Evolutionary conservation across 108 stramenopile genomes (phyloP).

Genomic region (Schizochytrium sp.): DNA sequence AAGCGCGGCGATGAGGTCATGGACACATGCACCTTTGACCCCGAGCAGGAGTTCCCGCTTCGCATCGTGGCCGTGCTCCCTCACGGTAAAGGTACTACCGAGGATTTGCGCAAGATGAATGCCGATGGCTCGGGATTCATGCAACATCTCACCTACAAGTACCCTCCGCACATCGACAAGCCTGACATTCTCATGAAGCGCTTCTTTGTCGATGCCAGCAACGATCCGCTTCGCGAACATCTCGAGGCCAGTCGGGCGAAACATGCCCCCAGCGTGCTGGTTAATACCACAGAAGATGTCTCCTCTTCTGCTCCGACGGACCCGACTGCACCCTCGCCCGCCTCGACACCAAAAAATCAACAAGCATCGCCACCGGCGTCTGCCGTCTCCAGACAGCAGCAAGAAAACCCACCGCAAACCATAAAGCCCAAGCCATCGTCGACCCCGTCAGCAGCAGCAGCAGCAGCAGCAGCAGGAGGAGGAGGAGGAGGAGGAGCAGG

Average conservation of each 20-base stretch:
- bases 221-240: not conserved
- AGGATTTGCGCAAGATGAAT: not conserved
- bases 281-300: too few species aligned
- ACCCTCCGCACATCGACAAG: not conserved
- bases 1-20: not conserved
- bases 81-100: not conserved
- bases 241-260: not conserved
- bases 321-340: not conserved
- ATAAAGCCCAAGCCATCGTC: not conserved
- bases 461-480: not conserved
- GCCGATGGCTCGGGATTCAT: not conserved
- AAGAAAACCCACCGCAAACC: too few species aligned
- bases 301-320: too few species aligned
- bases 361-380: not conserved
- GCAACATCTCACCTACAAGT: conserved; percentile 3
- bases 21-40: not conserved
- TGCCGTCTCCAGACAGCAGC: not conserved
- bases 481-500: too few species aligned
- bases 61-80: not conserved
- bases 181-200: conserved; percentile 4
- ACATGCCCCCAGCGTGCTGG: too few species aligned
- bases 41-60: not conserved
- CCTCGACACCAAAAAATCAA: not conserved
- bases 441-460: not conserved
- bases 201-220: not conserved